Percentiles rank a stretch among this genome's conserved stretches.
phyloP scores from a whole-genome alignment of 2,329 filamentous ascomycete species.

The Aspergillus ustus region DNA sequence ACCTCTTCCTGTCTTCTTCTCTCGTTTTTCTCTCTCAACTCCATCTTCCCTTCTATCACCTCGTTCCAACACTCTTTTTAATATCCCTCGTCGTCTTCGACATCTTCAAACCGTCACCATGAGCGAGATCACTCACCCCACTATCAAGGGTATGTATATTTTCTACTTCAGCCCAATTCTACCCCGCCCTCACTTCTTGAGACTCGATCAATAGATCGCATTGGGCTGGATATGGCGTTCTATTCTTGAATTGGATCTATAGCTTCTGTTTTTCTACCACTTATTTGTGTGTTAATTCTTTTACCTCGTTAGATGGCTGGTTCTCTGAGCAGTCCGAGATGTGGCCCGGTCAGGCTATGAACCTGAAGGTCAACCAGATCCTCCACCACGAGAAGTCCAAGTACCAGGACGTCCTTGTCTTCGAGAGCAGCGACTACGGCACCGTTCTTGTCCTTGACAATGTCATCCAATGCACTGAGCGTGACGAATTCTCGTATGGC shows the following conservation, averaged over 20 bases:
- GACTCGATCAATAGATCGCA: neutral
- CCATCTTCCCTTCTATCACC: constrained; percentile 27
- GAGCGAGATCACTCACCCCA: constrained; percentile 74
- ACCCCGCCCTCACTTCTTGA: constrained; percentile 21
- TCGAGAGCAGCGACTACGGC: constrained; percentile 96
- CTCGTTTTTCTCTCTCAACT: constrained; percentile 17
- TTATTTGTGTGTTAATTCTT: constrained; percentile 16
- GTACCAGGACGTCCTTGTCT: constrained; percentile 99
- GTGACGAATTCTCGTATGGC: constrained; percentile 88
- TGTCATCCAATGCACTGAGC: constrained; percentile 98
- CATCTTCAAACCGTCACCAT: constrained; percentile 53
- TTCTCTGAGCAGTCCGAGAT: constrained; percentile 98
- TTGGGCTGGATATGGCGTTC: constrained; percentile 2
- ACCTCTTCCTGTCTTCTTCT: constrained; percentile 22
- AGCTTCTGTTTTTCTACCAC: neutral
- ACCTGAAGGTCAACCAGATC: constrained; percentile 94
- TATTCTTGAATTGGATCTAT: neutral
- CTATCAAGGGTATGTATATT: constrained; percentile 69
- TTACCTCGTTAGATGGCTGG: constrained; percentile 82
- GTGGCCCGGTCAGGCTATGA: constrained; percentile 99
- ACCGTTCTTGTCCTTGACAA: constrained; percentile 97
- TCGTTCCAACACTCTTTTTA: constrained; percentile 26
- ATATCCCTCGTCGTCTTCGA: constrained; percentile 21
- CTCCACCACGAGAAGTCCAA: constrained; percentile 98
- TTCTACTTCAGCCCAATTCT: constrained; percentile 22